phyloP scores from a whole-genome alignment of 768 basidiomycete species.

The Clavulina sp. region DNA sequence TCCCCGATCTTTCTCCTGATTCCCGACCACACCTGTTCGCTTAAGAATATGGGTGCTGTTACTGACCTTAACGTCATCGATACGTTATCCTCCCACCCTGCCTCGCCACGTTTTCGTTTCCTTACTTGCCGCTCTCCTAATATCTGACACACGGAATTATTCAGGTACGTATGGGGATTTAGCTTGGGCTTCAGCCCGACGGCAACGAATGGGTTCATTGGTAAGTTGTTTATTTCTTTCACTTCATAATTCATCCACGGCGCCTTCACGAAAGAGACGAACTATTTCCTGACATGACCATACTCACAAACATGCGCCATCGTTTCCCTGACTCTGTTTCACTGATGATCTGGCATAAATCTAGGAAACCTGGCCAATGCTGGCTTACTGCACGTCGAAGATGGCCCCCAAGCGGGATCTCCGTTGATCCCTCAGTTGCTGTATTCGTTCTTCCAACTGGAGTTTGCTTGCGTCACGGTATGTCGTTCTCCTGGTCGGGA shows the following conservation, averaged over 20 bases:
- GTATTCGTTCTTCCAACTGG: slow-evolving; percentile 78
- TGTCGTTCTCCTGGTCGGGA: slow-evolving; percentile 20
- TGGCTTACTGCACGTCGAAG: slow-evolving; percentile 55
- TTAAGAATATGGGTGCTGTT: too few species aligned
- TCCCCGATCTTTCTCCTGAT: too few species aligned
- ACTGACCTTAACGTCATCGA: too few species aligned
- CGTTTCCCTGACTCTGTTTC: background rate
- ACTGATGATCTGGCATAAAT: too few species aligned
- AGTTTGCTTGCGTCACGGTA: slow-evolving; percentile 68
- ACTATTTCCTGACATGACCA: background rate
- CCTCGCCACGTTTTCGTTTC: too few species aligned
- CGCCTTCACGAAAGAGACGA: slow-evolving; percentile 11
- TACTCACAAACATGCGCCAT: background rate
- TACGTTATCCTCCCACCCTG: too few species aligned
- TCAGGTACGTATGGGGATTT: slow-evolving; percentile 73
- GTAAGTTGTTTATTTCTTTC: slow-evolving; percentile 15
- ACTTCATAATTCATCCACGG: slow-evolving; percentile 19
- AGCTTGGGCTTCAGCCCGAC: slow-evolving; percentile 67
- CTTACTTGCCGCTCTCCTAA: too few species aligned
- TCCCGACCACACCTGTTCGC: too few species aligned
- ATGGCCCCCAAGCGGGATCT: slow-evolving; percentile 56
- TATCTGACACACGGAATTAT: too few species aligned
- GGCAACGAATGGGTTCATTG: slow-evolving; percentile 47
- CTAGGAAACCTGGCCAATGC: slow-evolving; percentile 49
- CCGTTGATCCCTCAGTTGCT: slow-evolving; percentile 66